These are phyloP conservation scores for Pseudevernia furfuracea DNA, from an alignment of 495 filamentous ascomycete genomes.

Conservation along the genomic window DNA sequence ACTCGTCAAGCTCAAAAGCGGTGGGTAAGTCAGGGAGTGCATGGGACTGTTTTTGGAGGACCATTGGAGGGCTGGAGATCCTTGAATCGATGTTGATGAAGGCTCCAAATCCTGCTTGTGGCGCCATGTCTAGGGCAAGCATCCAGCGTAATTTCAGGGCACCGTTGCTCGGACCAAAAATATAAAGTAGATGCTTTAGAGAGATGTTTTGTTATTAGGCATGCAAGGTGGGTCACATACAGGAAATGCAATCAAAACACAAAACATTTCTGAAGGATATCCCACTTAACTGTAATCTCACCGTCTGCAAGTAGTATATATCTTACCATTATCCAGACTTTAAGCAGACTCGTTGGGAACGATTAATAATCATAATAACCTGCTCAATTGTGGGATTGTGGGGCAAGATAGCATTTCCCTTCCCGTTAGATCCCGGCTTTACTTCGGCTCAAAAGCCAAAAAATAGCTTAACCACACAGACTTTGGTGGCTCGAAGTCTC, in stretches of 20 bases:
- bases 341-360: background rate
- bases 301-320: no score
- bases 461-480: background rate
- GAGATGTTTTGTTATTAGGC: no score
- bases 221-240: no score
- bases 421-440: background rate
- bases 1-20: constrained; percentile 33
- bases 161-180: background rate
- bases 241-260: no score
- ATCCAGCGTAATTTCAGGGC: background rate
- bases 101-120: constrained; percentile 26
- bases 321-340: no score
- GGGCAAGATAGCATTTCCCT: constrained; percentile 1
- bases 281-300: no score
- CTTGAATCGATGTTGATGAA: constrained; percentile 35
- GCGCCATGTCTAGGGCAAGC: constrained; percentile 27
- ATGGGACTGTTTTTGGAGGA: constrained; percentile 32
- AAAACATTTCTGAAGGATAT: no score
- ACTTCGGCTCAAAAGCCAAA: background rate
- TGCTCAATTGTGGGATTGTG: constrained; percentile 3
- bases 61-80: constrained; percentile 29
- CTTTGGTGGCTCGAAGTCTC: background rate
- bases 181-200: no score
- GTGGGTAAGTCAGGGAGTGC: constrained; percentile 26
- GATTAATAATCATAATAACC: background rate